Evolutionary conservation across 306 rosid species (phyloP), one percentile per base, ranked within the genome.

Genomic region (Neltuma alba): DNA sequence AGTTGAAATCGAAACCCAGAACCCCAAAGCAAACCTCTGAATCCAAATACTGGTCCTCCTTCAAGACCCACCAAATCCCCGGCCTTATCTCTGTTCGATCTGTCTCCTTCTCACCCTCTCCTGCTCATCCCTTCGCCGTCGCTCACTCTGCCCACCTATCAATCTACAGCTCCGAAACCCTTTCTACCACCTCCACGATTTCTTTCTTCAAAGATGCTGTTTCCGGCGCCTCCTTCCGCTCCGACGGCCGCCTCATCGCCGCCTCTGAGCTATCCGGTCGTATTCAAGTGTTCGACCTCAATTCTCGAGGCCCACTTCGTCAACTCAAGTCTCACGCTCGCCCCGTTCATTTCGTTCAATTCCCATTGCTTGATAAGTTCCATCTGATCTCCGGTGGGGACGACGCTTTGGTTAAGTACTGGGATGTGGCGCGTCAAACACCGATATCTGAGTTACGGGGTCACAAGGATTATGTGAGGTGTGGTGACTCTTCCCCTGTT

Each of bases 351-450:
- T 90, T 83, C 66, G 94, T 95, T 76, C 88, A 91, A 42, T 93
- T 50, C 80, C 97, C 98, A 1, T 15, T 40, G 40, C 80, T 70
- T 63, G 98, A 93, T 31, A 91, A 90, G 90, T 92, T 95, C 54
- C 98, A 89, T 71, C 57, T 95, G 21, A 23, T 95, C 74, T 95
- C 99, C 50, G 99, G 88, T n/a, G 97, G 94, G 18, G 99, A 95
- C 27, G 99, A 95, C 58, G 90, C 93, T 0, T 60, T 93, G 37
- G 94, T 92, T 14, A 91, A 90, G 82, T 86, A 88, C 52, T 92
- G 99, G 98, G 99, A 93, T 50, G 98, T 91, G 23, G 91, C 96
- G 2, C 80, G 77, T 2, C 89, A 86, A 30, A 63, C 79, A 1
- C 70, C 87, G 1, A 4, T 93, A 0, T 52, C 74, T 2, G 87